These are phyloP conservation scores for Aspergillus vadensis DNA, from an alignment of 2,329 filamentous ascomycete species.

Conservation along the genomic window DNA sequence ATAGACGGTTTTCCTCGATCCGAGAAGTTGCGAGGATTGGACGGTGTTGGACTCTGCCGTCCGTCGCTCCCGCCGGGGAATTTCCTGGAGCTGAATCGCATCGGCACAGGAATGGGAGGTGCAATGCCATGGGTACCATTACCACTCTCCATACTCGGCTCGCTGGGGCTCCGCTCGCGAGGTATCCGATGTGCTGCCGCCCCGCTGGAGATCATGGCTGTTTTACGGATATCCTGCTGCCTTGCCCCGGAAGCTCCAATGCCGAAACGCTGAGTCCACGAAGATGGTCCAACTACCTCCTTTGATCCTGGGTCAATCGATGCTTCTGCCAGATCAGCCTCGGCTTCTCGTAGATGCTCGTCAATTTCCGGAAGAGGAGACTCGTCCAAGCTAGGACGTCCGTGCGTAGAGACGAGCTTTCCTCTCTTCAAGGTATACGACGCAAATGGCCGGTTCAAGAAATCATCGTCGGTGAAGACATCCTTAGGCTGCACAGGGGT, in stretches of 20 bases:
- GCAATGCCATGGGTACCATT: slow-evolving; percentile 39
- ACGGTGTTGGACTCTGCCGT: slow-evolving; percentile 72
- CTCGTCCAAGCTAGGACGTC: slow-evolving; percentile 35
- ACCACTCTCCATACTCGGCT: slow-evolving; percentile 46
- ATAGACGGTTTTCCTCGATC: slow-evolving; percentile 59
- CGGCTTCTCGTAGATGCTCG: slow-evolving; percentile 37
- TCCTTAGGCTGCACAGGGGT: slow-evolving; percentile 28
- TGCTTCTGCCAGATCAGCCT: slow-evolving; percentile 30
- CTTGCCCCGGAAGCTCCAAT: slow-evolving; percentile 40
- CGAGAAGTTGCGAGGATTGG: slow-evolving; percentile 56
- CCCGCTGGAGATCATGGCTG: slow-evolving; percentile 78
- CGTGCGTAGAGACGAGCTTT: slow-evolving; percentile 43
- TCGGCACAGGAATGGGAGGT: slow-evolving; percentile 91
- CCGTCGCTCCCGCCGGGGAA: slow-evolving; percentile 72
- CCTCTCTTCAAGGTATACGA: slow-evolving; percentile 47
- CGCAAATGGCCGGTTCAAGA: slow-evolving; percentile 48
- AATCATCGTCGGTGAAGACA: slow-evolving; percentile 48
- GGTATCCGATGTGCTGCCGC: slow-evolving; percentile 68
- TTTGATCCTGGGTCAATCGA: slow-evolving; percentile 3
- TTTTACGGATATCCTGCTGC: slow-evolving; percentile 70
- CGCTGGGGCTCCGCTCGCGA: slow-evolving; percentile 56
- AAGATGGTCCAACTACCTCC: slow-evolving; percentile 17
- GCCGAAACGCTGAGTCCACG: slow-evolving; percentile 38
- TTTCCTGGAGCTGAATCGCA: slow-evolving; percentile 81
- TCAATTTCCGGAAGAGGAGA: slow-evolving; percentile 40